Evolutionary conservation across 441 rosid species (phyloP), one percentile per base, ranked within the genome.

Genomic region (Biscutella laevigata): DNA sequence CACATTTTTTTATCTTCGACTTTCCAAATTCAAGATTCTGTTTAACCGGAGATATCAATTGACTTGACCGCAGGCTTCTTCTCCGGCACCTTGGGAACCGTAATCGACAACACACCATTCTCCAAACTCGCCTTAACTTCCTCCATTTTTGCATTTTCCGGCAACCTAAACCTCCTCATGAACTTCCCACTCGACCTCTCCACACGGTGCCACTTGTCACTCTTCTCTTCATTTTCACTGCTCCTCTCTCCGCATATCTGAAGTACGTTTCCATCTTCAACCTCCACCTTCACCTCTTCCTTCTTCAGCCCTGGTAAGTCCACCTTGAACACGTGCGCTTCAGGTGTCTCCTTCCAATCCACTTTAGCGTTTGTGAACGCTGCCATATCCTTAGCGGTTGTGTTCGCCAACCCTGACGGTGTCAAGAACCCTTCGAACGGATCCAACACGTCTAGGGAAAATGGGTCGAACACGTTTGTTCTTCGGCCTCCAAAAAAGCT

Each of bases 301-400:
- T 71, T 74, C 64, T 68, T 74, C n/a, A 77, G 30, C 50, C 82
- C 79, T 0, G 84, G 84, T 7, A 79, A 53, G 22, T 76, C 79
- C 1, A 72, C 84, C 53, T 71, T 70, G 62, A 79, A 79, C 21
- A 76, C 57, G 45, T 79, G 81, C 17, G 81, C 76, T 13, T 79
- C 77, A 24, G 74, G 69, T 1, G 76, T 74, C 38, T 77, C 78
- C 57, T 26, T 74, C 77, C 77, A 77, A 50, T 74, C 79, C 3
- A 72, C 69, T 27, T 67, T 54, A 0, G 67, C 51, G 60, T 16
- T 63, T 12, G 64, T 64, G 19, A 71, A 57, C 14, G 78, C 75
- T 1, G 77, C 52, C 5, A 58, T 56, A 9, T 71, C 78, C 27
- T 27, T 24, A 0, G n/a, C 10, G 0, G 26, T 28, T 7, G 14